Base-by-base conservation (phyloP, 306 rosid genomes). In the Gillenia trifoliata region DNA sequence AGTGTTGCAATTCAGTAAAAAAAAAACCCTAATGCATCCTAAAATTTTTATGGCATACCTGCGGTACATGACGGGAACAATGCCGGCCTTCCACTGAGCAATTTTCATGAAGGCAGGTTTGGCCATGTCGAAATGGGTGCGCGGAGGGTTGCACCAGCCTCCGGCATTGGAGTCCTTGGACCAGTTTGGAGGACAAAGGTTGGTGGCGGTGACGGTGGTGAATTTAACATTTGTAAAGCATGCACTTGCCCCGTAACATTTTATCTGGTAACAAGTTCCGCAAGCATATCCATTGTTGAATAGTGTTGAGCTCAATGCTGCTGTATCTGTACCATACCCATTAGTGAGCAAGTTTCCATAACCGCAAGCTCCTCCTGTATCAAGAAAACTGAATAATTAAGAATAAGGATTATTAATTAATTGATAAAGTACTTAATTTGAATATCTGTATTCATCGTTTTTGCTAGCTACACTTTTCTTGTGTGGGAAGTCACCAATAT, bases 61-160 rank as follows among this genome's bases (percentile, higher is more conserved):
- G 82, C 97, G 93, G 79, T 85, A 91, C 71, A 83, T 23, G 23
- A 94, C 75, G 1, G 97, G 95, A 72, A 94, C 85, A 11, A 94
- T 91, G n/a, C 96, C 98, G 4, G 89, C 93, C 47, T 80, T 82
- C 91, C 91, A 94, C 66, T 72, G 59, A 2, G 97, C 97, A 15
- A 94, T 84, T 77, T 87, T 88, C 96, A 91, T 94, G 90, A 94
- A 94, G 28, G 94, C 95, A 0, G 98, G 98, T 62, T 94, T 88
- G 72, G 96, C 49, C 97, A 94, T 83, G 89, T 94, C 98, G 12
- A 94, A 94, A 83, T 94, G 98, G 10, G 26, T 73, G 4, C 96
- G 80, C 8, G 97, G 97, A 0, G 97, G 97, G 80, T 94, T 94
- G 86, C 97, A 93, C 98, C 98, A 93, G 0, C 98, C 98, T 1